These are phyloP conservation scores for Cylindrodendrum hubeiense DNA, from an alignment of 2,329 filamentous ascomycete genomes.

Conservation along the genomic window DNA sequence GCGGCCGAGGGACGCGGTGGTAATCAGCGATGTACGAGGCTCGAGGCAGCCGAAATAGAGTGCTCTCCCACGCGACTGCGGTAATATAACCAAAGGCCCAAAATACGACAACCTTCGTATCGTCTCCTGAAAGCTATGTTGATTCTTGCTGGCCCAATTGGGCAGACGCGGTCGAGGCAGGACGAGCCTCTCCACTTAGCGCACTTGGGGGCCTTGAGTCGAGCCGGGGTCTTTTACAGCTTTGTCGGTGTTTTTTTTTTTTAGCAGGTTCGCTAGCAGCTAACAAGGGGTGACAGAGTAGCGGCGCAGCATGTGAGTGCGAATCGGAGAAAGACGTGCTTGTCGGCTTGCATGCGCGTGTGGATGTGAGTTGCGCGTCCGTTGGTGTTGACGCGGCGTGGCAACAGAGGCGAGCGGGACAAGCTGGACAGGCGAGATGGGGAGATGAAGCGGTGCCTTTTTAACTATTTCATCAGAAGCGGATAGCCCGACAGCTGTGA, in stretches of 20 bases:
- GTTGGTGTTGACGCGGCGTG: constrained; percentile 8
- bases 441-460: neutral
- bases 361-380: constrained; percentile 6
- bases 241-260: constrained; percentile 13
- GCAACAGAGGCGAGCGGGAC: neutral
- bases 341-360: neutral
- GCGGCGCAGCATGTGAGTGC: constrained; percentile 16
- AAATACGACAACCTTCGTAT: constrained; percentile 10
- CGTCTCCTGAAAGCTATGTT: constrained; percentile 8
- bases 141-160: constrained; percentile 16
- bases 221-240: neutral
- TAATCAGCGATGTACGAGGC: neutral
- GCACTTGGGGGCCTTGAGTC: neutral
- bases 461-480: neutral
- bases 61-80: too few relatives aligned
- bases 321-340: neutral
- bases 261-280: constrained; percentile 7
- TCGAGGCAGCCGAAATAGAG: too few relatives aligned
- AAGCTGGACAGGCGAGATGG: neutral
- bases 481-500: neutral
- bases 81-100: neutral
- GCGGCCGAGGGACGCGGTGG: neutral
- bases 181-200: constrained; percentile 10
- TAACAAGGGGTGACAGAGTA: constrained; percentile 5
- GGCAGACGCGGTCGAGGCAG: constrained; percentile 17